These are phyloP conservation scores for Sicyos baderoa DNA, from an alignment of 306 rosid species.

Conservation along the genomic window DNA sequence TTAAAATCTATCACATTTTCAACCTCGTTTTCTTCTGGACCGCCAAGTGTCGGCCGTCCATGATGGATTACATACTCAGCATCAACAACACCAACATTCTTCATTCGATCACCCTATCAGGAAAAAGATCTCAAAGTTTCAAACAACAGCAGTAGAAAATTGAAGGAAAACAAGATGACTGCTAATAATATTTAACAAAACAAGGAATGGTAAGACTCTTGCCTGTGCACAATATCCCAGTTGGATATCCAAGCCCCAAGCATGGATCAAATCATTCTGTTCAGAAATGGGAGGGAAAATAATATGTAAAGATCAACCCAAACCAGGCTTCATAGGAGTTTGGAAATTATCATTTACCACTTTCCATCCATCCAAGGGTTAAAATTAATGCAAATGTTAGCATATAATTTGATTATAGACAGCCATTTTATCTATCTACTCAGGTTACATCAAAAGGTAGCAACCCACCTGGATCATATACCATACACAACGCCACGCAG, in stretches of 20 bases:
- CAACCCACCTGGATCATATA: constrained; percentile 73
- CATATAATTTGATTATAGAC: not conserved
- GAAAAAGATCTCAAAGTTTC: not conserved
- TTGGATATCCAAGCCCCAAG: constrained; percentile 91
- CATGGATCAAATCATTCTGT: constrained; percentile 89
- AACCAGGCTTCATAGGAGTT: not conserved
- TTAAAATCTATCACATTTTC: constrained; percentile 17
- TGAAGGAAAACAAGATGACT: constrained; percentile 10
- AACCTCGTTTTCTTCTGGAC: constrained; percentile 39
- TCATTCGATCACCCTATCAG: constrained; percentile 66
- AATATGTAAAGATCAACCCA: not conserved
- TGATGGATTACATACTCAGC: constrained; percentile 75
- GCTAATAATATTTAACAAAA: not conserved
- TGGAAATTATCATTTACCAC: not conserved
- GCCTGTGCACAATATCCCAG: constrained; percentile 96
- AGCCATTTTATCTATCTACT: not conserved
- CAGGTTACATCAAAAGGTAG: constrained; percentile 9
- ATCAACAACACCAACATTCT: constrained; percentile 82
- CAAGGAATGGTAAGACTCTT: constrained; percentile 23
- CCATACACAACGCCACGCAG: constrained; percentile 95
- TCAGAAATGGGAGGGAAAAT: not conserved
- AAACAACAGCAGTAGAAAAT: constrained; percentile 5
- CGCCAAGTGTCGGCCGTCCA: constrained; percentile 86
- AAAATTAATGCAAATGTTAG: not conserved
- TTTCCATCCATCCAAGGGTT: not conserved